Percentiles rank a stretch among this genome's conserved stretches.
These are phyloP conservation scores for Wickerhamomyces queroliae DNA, from an alignment of 805 yeast genomes.

Conservation along the genomic window DNA sequence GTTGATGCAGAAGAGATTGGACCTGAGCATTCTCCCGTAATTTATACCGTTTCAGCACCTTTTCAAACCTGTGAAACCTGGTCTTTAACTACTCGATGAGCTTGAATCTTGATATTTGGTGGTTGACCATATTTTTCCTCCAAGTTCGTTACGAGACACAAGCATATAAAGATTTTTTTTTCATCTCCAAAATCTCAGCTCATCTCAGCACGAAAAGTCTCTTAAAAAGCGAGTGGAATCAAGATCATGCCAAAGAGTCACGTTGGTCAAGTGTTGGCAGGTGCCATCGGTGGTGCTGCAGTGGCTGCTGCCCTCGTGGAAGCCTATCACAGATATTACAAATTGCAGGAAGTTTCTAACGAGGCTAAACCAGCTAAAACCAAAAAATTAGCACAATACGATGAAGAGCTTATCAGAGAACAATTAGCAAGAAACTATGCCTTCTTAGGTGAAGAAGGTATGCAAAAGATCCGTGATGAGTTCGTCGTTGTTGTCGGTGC, in stretches of 20 bases:
- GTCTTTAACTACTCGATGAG: too few species aligned
- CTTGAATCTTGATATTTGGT: neutral
- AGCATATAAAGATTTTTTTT: neutral
- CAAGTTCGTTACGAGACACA: conserved; percentile 2
- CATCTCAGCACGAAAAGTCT: neutral
- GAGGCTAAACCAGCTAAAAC: conserved; percentile 4
- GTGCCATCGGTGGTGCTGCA: conserved; percentile 26
- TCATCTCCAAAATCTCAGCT: neutral
- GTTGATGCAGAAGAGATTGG: neutral
- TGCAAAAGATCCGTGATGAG: conserved; percentile 63
- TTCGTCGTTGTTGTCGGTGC: conserved; percentile 82
- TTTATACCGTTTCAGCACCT: neutral
- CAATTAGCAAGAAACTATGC: conserved; percentile 94
- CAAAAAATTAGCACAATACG: conserved; percentile 24
- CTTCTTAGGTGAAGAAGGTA: conserved; percentile 82
- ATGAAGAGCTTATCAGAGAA: conserved; percentile 76
- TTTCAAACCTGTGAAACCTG: too few species aligned
- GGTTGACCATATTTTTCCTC: neutral
- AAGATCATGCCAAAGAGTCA: conserved; percentile 6
- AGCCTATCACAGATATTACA: conserved; percentile 17
- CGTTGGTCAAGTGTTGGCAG: conserved; percentile 20
- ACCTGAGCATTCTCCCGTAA: neutral
- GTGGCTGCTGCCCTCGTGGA: conserved; percentile 26
- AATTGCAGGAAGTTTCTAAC: neutral
- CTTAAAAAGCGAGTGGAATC: conserved; percentile 8